Base-by-base conservation (phyloP, 176 grass and related monocot species). In the Rhynchospora breviuscula region DNA sequence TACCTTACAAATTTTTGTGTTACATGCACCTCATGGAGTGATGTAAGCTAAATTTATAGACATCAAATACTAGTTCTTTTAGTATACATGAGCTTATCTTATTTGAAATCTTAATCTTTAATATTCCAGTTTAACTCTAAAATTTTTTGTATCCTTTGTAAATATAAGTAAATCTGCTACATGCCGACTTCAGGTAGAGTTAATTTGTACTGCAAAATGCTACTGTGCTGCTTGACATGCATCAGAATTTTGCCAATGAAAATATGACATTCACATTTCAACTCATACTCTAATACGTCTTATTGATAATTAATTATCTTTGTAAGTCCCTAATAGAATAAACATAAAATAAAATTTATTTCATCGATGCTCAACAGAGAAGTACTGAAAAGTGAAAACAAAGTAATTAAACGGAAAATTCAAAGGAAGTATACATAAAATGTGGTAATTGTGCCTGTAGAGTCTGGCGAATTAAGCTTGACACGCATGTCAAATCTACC, bases 401-500 rank as follows among this genome's bases (percentile, higher is more conserved):
- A 49, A 67, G 33, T 67, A 56, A 58, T 70, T 11, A 35, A 84
- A 23, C 5, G 6, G 6, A 72, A 59, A 58, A 40, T 35, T 31
- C 2, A 43, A 85, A 54, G 44, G 65, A 13, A n/a, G 5, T 67
- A 31, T 80, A 86, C 84, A 66, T 86, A 86, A 56, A 80, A 80
- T 14, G 75, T 66, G 4, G 84, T 80, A 17, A 86, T 68, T 67
- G 84, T 86, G 75, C 75, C 84, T 0, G 18, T 40, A 43, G 84
- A 86, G 12, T 86, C 78, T 7, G 74, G 74, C 21, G 5, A 46
- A 69, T 67, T 80, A 59, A 86, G 72, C 78, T 86, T 86, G 22
- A 86, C 17, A 61, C 80, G 72, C 60, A 86, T 61, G 80, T 80
- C 75, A 70, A 86, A 86, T 80, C 26, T 68, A 86, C 84, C 84